Percentiles rank a stretch among this genome's conserved stretches.
Conservation (phyloP, 2,329 filamentous ascomycete species). For the Hirsutella thompsonii region DNA sequence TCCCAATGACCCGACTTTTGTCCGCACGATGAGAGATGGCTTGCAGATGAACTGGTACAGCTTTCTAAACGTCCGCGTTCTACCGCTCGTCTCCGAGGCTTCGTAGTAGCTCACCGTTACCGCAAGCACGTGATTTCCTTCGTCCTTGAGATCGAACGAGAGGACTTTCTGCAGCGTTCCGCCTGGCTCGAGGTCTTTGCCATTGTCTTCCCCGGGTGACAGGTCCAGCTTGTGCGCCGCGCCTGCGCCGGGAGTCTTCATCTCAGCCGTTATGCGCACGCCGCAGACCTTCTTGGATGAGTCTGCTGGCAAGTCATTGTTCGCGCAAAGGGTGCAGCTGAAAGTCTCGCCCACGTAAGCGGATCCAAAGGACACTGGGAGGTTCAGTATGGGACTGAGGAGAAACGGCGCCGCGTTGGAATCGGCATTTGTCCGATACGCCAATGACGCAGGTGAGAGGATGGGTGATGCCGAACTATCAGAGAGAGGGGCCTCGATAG, state of each 20-base stretch:
- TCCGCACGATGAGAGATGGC: constrained; percentile 77
- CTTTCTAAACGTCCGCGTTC: constrained; percentile 81
- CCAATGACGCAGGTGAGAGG: constrained; percentile 53
- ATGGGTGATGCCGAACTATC: constrained; percentile 27
- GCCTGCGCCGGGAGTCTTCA: constrained; percentile 68
- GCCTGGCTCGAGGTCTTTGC: constrained; percentile 41
- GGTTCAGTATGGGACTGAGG: constrained; percentile 56
- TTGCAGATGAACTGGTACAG: constrained; percentile 95
- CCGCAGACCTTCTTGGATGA: constrained; percentile 48
- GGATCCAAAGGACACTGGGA: constrained; percentile 83
- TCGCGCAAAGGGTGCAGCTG: constrained; percentile 88
- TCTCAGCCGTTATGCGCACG: constrained; percentile 77
- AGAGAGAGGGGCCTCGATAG: constrained; percentile 35
- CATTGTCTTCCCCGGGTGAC: constrained; percentile 18
- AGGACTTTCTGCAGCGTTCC: constrained; percentile 71
- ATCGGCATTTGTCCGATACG: constrained; percentile 39
- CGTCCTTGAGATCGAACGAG: constrained; percentile 79
- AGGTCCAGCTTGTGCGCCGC: constrained; percentile 53
- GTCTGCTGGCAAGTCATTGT: constrained; percentile 52
- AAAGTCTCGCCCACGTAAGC: constrained; percentile 95
- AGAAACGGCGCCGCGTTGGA: constrained; percentile 43
- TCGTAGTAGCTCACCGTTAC: constrained; percentile 94
- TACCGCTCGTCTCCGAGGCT: constrained; percentile 54
- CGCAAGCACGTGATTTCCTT: constrained; percentile 84
- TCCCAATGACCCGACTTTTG: constrained; percentile 62